Percentiles rank a stretch among this genome's conserved stretches.
Conservation (phyloP, 2,329 filamentous ascomycete genomes). For the Ascochyta pisi region DNA sequence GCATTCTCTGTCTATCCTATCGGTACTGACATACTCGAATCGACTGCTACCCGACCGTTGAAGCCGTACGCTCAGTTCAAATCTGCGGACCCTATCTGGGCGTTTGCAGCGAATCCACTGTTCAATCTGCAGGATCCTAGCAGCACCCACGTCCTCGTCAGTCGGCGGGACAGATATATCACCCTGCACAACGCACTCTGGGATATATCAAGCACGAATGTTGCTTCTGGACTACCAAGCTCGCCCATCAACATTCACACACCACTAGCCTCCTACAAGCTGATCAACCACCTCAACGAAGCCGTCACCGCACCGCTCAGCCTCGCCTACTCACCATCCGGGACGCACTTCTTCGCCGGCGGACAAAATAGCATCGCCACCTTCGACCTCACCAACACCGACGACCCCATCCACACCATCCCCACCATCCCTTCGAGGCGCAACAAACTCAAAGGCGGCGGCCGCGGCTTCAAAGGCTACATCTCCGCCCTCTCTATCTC, state of each 20-base stretch:
- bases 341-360: conserved; percentile 64
- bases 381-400: conserved; percentile 61
- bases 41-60: conserved; percentile 36
- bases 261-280: conserved; percentile 59
- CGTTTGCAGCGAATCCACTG: conserved; percentile 61
- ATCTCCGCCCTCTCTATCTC: conserved; percentile 59
- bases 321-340: conserved; percentile 59
- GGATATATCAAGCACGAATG: conserved; percentile 29
- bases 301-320: conserved; percentile 62
- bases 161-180: conserved; percentile 62
- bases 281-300: conserved; percentile 63
- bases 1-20: conserved; percentile 59
- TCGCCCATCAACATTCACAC: conserved; percentile 32
- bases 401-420: conserved; percentile 52
- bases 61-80: conserved; percentile 55
- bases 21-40: conserved; percentile 16
- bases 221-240: neutral
- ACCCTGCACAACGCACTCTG: conserved; percentile 62
- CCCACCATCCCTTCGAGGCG: conserved; percentile 57
- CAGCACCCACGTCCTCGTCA: conserved; percentile 60
- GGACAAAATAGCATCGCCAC: conserved; percentile 59
- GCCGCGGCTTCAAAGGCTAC: conserved; percentile 62
- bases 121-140: conserved; percentile 60
- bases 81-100: conserved; percentile 60
- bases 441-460: conserved; percentile 52